phyloP scores from a whole-genome alignment of 306 rosid genomes.

The Leucaena leucocephala region DNA sequence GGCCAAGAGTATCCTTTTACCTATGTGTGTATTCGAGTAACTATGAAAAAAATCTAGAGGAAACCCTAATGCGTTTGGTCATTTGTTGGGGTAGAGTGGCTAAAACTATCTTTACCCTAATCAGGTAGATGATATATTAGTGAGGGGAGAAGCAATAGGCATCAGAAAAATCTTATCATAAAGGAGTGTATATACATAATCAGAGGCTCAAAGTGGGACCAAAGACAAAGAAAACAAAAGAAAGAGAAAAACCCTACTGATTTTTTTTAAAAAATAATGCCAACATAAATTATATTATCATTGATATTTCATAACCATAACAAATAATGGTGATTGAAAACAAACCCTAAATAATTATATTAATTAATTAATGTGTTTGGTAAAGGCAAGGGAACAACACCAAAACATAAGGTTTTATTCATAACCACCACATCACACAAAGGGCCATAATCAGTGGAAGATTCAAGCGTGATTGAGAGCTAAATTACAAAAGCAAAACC shows the following conservation, averaged over 20 bases:
- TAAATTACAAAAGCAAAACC: slow-evolving; percentile 46
- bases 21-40: background rate
- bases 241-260: no score
- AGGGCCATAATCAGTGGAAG: slow-evolving; percentile 43
- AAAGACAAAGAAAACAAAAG: background rate
- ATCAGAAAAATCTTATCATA: background rate
- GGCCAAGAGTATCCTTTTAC: no score
- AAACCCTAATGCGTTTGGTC: background rate
- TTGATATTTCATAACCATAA: background rate
- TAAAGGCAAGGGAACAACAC: slow-evolving; percentile 31
- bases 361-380: background rate
- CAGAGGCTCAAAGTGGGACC: background rate
- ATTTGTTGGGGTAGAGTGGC: background rate
- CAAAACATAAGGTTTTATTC: slow-evolving; percentile 31
- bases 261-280: background rate
- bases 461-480: slow-evolving; percentile 9
- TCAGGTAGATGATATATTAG: background rate
- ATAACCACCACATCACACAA: slow-evolving; percentile 45
- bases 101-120: background rate
- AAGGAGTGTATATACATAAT: background rate
- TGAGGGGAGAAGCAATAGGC: background rate
- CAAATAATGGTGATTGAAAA: background rate
- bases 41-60: background rate
- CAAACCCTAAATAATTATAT: background rate
- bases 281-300: background rate